Conservation (phyloP, 2,329 filamentous ascomycete species). For the Hypomyces perniciosus region DNA sequence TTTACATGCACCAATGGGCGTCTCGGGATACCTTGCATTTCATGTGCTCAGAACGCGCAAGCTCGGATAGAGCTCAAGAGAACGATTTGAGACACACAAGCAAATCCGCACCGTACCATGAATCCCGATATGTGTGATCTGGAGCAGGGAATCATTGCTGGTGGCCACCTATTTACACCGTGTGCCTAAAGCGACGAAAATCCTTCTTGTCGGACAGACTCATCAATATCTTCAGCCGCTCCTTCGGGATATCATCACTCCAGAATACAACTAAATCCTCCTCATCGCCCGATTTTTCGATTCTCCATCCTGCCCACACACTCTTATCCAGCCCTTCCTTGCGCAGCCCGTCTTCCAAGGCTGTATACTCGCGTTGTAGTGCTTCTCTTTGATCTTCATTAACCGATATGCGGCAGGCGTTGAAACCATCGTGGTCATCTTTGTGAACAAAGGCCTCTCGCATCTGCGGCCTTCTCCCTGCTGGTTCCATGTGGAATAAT, state of each 20-base stretch:
- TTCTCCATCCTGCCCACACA: slow-evolving; percentile 36
- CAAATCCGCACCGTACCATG: slow-evolving; percentile 1
- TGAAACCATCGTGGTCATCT: slow-evolving; percentile 24
- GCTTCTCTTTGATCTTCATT: slow-evolving; percentile 23
- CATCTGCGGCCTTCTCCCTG: slow-evolving; percentile 20
- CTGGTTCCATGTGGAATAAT: slow-evolving; percentile 37
- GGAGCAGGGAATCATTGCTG: background rate
- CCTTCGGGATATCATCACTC: slow-evolving; percentile 31
- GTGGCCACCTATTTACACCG: slow-evolving; percentile 15
- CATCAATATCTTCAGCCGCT: slow-evolving; percentile 24
- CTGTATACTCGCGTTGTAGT: slow-evolving; percentile 29
- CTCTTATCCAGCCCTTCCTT: slow-evolving; percentile 24
- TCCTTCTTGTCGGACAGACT: slow-evolving; percentile 16
- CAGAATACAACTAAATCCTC: slow-evolving; percentile 37
- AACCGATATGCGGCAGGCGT: slow-evolving; percentile 31
- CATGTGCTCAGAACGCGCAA: slow-evolving; percentile 33
- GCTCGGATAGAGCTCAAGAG: slow-evolving; percentile 33
- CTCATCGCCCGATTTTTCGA: slow-evolving; percentile 30
- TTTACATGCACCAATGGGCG: slow-evolving; percentile 44
- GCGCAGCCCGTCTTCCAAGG: slow-evolving; percentile 26
- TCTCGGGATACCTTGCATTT: slow-evolving; percentile 52
- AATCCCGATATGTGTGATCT: background rate
- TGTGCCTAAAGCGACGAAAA: slow-evolving; percentile 20
- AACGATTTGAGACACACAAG: slow-evolving; percentile 29
- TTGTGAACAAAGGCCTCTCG: slow-evolving; percentile 20